Evolutionary conservation across 179 eudicot genomes (phyloP), one percentile per base, ranked within the genome.

Genomic region (Patellifolia procumbens): DNA sequence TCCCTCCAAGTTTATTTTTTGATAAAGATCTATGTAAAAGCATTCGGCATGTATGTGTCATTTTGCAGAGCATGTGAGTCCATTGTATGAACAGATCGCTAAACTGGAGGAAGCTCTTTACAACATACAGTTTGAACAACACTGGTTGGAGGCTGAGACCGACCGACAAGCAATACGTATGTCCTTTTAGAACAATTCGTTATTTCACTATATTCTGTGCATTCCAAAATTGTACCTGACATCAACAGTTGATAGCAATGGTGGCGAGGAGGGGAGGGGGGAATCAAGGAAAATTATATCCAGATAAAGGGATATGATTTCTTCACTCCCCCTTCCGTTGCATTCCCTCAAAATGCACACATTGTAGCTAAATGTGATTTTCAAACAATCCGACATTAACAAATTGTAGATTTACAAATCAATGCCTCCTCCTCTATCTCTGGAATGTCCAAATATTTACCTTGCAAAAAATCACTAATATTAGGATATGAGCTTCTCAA

Each of bases 131-230:
- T 92, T 94, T 72, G 97, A 92, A 74, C 98, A 94, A 81, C 98
- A 92, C 79, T 94, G 98, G 98, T 76, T 94, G 60, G 96, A 88
- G 87, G 97, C 98, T 63, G 94, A 94, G 86, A 94, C 98, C 20
- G 97, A 94, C 32, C 91, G 92, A 32, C 96, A 94, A 80, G 89
- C 92, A 16, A 61, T 89, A 78, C 86, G 98, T 94, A 90, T 63
- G 72, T 68, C 20, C 63, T 67, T 42, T 20, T 13, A 1, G 26
- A 42, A 70, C 71, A 45, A 0, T 45, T 24, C 17, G 29, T 69
- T 13, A 46, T 4, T 1, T 28, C 31, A 35, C 29, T 48, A 5
- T 15, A 32, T 24, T 12, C 20, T 55, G 37, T 15, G 29, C 51
- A 49, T 16, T 52, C 20, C 59, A 51, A 51, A 15, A 37, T 11